Conservation (phyloP, 192 early-diverging fungal species). For the Coemansia sp. region DNA sequence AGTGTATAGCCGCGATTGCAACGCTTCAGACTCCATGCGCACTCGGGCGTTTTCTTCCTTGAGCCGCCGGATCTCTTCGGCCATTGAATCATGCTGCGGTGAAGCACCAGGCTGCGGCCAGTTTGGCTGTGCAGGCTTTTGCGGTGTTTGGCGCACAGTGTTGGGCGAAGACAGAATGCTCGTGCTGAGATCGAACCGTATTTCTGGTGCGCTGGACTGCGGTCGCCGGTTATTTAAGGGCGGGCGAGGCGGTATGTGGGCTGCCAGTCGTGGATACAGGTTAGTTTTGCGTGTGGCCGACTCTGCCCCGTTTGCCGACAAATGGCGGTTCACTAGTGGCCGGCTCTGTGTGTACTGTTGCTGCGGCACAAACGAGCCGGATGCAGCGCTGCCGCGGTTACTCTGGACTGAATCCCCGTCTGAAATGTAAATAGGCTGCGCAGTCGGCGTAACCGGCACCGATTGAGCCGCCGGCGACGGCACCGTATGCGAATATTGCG, state of each 20-base stretch:
- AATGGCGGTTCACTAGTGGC: background rate
- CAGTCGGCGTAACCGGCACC: slow-evolving; percentile 35
- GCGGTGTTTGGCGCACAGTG: background rate
- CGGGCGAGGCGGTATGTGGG: slow-evolving; percentile 29
- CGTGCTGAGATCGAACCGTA: slow-evolving; percentile 11
- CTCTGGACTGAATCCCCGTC: slow-evolving; percentile 19
- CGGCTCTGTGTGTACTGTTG: background rate
- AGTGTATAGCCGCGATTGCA: slow-evolving; percentile 41
- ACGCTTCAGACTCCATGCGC: slow-evolving; percentile 22
- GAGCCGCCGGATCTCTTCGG: slow-evolving; percentile 27
- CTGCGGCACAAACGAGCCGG: slow-evolving; percentile 2
- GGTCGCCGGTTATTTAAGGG: slow-evolving; percentile 4
- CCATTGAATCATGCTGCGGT: background rate
- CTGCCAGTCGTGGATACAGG: slow-evolving; percentile 33
- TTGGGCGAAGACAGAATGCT: slow-evolving; percentile 7
- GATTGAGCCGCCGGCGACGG: slow-evolving; percentile 24
- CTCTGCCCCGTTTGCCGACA: slow-evolving; percentile 9
- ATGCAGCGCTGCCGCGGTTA: background rate
- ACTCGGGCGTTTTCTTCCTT: slow-evolving; percentile 32
- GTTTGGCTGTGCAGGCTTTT: background rate
- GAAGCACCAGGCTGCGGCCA: background rate
- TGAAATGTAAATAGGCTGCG: slow-evolving; percentile 19
- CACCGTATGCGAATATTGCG: slow-evolving; percentile 11
- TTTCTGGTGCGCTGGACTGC: slow-evolving; percentile 2
- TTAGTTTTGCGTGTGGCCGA: slow-evolving; percentile 20